These are phyloP conservation scores for Serpula lacrymans DNA, from an alignment of 768 basidiomycete genomes.

Conservation along the genomic window DNA sequence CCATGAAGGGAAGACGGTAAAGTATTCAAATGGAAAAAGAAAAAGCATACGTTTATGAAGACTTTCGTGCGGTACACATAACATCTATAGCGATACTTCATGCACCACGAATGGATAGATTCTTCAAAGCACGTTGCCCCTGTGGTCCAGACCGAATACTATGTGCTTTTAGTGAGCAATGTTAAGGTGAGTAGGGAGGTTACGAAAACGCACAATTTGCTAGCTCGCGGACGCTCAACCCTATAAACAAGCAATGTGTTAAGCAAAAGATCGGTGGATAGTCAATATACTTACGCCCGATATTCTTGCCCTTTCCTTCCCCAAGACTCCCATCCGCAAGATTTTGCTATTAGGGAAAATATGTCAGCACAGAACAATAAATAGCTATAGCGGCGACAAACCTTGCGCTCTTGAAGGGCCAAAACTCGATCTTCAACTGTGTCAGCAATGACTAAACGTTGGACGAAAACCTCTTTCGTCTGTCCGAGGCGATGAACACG, in stretches of 20 bases:
- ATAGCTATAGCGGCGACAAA: slow-evolving; percentile 13
- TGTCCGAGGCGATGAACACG: slow-evolving; percentile 58
- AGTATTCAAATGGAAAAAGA: too few relatives aligned
- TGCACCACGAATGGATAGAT: too few relatives aligned
- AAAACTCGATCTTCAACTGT: slow-evolving; percentile 74
- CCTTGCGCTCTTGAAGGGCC: slow-evolving; percentile 59
- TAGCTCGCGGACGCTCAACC: slow-evolving; percentile 47
- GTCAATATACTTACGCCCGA: slow-evolving; percentile 41
- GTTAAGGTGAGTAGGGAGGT: background rate
- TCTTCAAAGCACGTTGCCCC: slow-evolving; percentile 13
- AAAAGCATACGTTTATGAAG: too few relatives aligned
- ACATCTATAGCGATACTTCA: too few relatives aligned
- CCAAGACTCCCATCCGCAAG: slow-evolving; percentile 61
- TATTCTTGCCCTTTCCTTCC: slow-evolving; percentile 58
- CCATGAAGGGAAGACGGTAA: too few relatives aligned
- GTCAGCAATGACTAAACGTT: slow-evolving; percentile 54
- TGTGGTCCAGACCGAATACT: slow-evolving; percentile 25
- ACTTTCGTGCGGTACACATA: too few relatives aligned
- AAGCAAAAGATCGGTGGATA: background rate
- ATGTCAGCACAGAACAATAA: background rate
- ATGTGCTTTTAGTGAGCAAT: background rate
- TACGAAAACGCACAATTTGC: slow-evolving; percentile 33
- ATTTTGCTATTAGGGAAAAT: slow-evolving; percentile 37
- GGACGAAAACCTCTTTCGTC: slow-evolving; percentile 44
- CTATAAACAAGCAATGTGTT: slow-evolving; percentile 18